Percentiles rank a stretch among this genome's conserved stretches.
Conservation (phyloP, 345 rosid species). For the Noccaea caerulescens region DNA sequence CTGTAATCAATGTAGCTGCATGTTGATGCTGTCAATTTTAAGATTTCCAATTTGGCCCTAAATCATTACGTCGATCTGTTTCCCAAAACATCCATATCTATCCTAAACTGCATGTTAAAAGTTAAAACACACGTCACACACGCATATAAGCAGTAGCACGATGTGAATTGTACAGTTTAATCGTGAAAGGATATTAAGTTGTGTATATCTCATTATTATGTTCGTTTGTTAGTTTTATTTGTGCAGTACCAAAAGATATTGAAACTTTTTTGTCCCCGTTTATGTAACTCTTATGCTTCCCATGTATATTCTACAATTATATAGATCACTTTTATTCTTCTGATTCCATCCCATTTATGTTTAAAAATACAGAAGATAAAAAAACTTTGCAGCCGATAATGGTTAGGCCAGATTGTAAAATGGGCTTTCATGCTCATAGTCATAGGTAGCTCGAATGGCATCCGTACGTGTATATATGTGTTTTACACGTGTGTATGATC, state of each 20-base stretch:
- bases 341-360: too few species aligned
- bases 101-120: background rate
- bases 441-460: background rate
- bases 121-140: background rate
- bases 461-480: constrained; percentile 1
- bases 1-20: constrained; percentile 9
- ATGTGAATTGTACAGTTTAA: constrained; percentile 21
- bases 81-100: constrained; percentile 13
- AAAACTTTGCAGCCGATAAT: too few species aligned
- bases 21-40: constrained; percentile 23
- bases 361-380: too few species aligned
- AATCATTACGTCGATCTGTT: constrained; percentile 18
- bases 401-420: too few species aligned
- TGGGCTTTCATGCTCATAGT: too few species aligned
- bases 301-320: background rate
- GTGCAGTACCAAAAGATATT: background rate
- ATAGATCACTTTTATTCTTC: background rate
- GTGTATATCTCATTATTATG: background rate
- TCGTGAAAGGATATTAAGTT: background rate
- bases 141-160: background rate
- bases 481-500: background rate
- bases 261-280: background rate
- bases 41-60: constrained; percentile 2
- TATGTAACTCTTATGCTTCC: too few species aligned
- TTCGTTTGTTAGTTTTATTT: background rate